phyloP scores from a whole-genome alignment of 768 basidiomycete species.

The Pluteus cervinus region DNA sequence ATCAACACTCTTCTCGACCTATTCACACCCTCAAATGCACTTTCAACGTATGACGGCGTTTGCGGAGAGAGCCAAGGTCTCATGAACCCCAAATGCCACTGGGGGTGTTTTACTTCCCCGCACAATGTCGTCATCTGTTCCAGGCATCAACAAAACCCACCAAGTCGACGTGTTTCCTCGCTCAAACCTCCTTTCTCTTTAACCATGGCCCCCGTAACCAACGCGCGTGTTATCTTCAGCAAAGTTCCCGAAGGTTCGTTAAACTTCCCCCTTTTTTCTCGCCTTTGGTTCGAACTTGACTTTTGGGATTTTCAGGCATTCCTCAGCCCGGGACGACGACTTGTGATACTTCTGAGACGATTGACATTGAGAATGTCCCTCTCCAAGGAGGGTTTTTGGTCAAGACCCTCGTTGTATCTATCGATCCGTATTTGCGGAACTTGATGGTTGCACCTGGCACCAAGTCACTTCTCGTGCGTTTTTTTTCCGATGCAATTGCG shows the following conservation, averaged over 20 bases:
- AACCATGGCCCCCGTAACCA: slow-evolving; percentile 25
- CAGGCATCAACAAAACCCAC: too few relatives aligned
- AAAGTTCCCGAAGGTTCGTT: slow-evolving; percentile 27
- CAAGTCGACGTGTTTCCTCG: too few relatives aligned
- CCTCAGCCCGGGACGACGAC: slow-evolving; percentile 40
- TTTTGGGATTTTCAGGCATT: slow-evolving; percentile 19
- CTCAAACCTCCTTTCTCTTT: too few relatives aligned
- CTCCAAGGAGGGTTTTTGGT: slow-evolving; percentile 42
- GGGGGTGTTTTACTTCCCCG: too few relatives aligned
- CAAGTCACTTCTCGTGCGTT: slow-evolving; percentile 20
- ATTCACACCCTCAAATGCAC: too few relatives aligned
- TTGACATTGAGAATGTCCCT: slow-evolving; percentile 41
- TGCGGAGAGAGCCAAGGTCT: too few relatives aligned
- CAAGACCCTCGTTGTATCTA: slow-evolving; percentile 41
- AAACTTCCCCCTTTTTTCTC: slow-evolving; percentile 2
- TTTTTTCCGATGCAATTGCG: too few relatives aligned
- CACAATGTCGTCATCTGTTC: too few relatives aligned
- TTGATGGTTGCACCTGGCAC: slow-evolving; percentile 28
- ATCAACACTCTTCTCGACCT: too few relatives aligned
- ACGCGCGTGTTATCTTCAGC: slow-evolving; percentile 31
- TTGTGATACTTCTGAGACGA: slow-evolving; percentile 36
- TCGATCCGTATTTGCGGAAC: slow-evolving; percentile 37
- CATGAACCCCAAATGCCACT: too few relatives aligned
- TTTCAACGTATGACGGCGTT: too few relatives aligned
- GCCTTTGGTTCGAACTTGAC: slow-evolving; percentile 1